Base-by-base conservation (phyloP, 2,329 filamentous ascomycete species). In the Chaetomium sp. region DNA sequence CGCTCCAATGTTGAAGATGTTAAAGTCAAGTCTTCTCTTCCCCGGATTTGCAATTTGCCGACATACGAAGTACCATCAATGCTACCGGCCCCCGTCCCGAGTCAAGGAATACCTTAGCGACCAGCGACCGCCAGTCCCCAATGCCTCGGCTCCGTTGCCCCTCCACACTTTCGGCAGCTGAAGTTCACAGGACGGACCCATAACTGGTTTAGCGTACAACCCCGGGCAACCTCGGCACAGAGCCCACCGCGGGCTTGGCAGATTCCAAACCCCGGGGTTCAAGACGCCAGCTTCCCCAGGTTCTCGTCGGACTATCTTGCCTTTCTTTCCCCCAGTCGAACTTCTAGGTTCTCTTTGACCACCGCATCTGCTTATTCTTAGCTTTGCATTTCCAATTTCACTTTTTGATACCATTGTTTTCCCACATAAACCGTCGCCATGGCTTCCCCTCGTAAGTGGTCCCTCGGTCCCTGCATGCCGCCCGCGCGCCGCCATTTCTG, bases 401-500 rank as follows among this genome's bases (percentile, higher is more conserved):
- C 29, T 59, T 65, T 65, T 60, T 68, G 62, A 65, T 64, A 69
- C 65, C 61, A 62, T 38, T 25, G 2, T 53, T 19, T 62, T 62
- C 57, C 27, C 38, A 62, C 21, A 60, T 53, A 45, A 57, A 58
- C 65, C 65, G 61, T 63, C 78, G 80, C 68, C 70, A 93, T 93
- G 90, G 88, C 90, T 70, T 92, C 90, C 79, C 89, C 90, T 79
- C 91, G 91, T 93, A 87, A 77, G 90, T 65, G 6, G 16, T 25
- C 33, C 33, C 33, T 16, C 54, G 21, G n/a, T 25, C 35, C 56
- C 56, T 31, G 23, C 56, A 47, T 31, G 3, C 9, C 31, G 23
- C 35, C 23, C 19, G 35, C 13, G 13, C 50, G 53, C 29, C n/a
- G 50, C 47, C 42, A 25, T 13, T 35, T 42, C 38, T 42, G 23